A percentile compares a stretch with the other conserved stretches of the same genome.
Evolutionary conservation across 2,329 filamentous ascomycete species (phyloP).

Genomic region (Fusarium citri): DNA sequence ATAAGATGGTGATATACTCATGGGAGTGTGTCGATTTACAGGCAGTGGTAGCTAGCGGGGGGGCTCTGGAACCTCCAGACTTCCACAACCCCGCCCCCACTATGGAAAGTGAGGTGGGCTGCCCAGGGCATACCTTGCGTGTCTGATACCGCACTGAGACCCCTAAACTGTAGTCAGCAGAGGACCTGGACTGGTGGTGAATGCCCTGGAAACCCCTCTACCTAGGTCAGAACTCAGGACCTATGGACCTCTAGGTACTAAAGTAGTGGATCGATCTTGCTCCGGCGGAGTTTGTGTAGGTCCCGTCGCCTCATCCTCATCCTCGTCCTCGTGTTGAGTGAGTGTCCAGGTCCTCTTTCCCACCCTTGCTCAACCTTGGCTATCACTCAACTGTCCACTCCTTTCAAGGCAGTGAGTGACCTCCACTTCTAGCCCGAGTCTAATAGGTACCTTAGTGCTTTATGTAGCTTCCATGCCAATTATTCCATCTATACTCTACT

Average conservation of each 20-base stretch:
- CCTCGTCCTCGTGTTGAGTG: constrained; percentile 4
- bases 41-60: not conserved
- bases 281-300: not conserved
- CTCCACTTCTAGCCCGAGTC: constrained; percentile 16
- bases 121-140: not conserved
- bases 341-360: constrained; percentile 4
- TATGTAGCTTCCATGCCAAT: constrained; percentile 22
- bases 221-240: too few relatives aligned
- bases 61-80: constrained; percentile 4
- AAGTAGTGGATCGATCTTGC: not conserved
- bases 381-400: constrained; percentile 1
- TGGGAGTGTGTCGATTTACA: constrained; percentile 11
- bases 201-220: not conserved
- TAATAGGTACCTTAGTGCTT: not conserved
- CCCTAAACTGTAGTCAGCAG: constrained; percentile 4
- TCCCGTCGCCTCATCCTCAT: not conserved
- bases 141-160: not conserved
- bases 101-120: constrained; percentile 14
- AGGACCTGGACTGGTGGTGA: not conserved
- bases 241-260: not conserved
- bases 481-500: constrained; percentile 22
- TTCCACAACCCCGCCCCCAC: constrained; percentile 35
- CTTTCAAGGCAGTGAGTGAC: constrained; percentile 19
- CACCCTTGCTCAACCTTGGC: constrained; percentile 11
- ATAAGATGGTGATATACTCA: not conserved